These are phyloP conservation scores for Tritrichomonas musculus DNA, from an alignment of 208 protist species.

Conservation along the genomic window DNA sequence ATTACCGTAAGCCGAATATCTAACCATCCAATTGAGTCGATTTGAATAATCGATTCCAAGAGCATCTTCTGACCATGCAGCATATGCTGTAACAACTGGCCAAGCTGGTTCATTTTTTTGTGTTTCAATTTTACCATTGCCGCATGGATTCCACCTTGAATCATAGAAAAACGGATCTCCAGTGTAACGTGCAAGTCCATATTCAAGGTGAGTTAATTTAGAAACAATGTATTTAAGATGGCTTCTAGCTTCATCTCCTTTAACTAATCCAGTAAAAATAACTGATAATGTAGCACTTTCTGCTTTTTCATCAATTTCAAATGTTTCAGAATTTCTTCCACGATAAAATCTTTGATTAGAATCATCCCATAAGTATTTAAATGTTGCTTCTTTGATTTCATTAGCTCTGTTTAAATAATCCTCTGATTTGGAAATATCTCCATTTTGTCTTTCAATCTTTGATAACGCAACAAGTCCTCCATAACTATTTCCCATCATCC, in stretches of 20 bases:
- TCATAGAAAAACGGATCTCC: conserved; percentile 15
- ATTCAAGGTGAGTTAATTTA: not conserved
- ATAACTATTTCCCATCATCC: not conserved
- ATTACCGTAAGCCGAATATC: not conserved
- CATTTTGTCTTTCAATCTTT: not conserved
- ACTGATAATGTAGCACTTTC: not conserved
- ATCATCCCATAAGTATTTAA: not conserved
- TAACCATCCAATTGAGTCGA: not conserved
- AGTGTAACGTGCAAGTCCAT: not conserved
- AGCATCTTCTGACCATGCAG: not conserved
- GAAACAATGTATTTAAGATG: not conserved
- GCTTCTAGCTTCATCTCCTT: not conserved
- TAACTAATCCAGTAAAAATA: not conserved
- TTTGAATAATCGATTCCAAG: not conserved
- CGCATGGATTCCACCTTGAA: not conserved
- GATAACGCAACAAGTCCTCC: not conserved
- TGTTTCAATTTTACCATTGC: not conserved
- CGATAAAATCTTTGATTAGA: not conserved
- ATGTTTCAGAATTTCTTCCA: not conserved
- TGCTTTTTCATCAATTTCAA: not conserved
- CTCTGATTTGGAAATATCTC: not conserved
- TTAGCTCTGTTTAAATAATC: not conserved
- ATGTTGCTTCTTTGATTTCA: not conserved
- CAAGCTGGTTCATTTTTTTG: not conserved
- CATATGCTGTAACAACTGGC: conserved; percentile 1